Evolutionary conservation across 306 rosid species (phyloP).

Genomic region (Gleditsia sinensis): DNA sequence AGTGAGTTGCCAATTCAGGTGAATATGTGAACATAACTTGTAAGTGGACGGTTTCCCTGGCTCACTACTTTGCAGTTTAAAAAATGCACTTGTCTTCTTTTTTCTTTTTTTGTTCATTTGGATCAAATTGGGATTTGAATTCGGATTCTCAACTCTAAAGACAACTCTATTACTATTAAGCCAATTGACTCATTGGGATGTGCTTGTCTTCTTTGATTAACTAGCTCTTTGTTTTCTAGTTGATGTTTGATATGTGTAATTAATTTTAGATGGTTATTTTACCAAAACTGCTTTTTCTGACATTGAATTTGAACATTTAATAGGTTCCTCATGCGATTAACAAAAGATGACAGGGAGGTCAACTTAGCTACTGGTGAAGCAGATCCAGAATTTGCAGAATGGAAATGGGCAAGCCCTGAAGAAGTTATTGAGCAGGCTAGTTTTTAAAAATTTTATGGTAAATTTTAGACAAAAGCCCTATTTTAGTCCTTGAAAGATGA

Average conservation of each 20-base stretch:
- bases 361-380: slow-evolving; percentile 87
- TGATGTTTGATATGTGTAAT: neutral
- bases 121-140: no score
- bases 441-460: neutral
- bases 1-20: slow-evolving; percentile 7
- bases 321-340: slow-evolving; percentile 90
- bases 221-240: neutral
- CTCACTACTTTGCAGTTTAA: neutral
- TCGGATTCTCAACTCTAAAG: no score
- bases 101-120: no score
- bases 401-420: slow-evolving; percentile 94
- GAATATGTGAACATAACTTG: slow-evolving; percentile 12
- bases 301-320: slow-evolving; percentile 26
- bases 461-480: neutral
- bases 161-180: no score
- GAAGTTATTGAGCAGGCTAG: slow-evolving; percentile 91
- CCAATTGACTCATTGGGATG: no score
- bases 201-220: neutral
- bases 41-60: neutral
- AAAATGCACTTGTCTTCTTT: neutral
- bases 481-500: neutral
- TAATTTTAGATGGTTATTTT: neutral
- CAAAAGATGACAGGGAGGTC: slow-evolving; percentile 73
- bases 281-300: slow-evolving; percentile 25
- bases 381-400: slow-evolving; percentile 89